These are phyloP conservation scores for Coniochaeta prunicola DNA, from an alignment of 2,329 filamentous ascomycete genomes.

Conservation along the genomic window DNA sequence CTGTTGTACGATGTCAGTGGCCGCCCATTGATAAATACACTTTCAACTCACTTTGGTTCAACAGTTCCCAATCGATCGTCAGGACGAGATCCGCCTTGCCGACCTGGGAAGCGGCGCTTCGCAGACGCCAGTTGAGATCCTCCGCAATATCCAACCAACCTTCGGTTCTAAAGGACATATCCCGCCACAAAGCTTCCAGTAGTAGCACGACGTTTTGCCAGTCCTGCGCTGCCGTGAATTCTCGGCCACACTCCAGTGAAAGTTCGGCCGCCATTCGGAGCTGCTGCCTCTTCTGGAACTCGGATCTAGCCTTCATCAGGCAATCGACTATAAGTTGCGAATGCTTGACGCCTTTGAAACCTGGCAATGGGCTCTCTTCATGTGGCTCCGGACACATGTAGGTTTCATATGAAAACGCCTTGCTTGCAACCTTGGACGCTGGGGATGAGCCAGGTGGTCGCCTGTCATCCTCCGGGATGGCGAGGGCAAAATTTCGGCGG, in stretches of 20 bases:
- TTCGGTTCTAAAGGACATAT: constrained; percentile 47
- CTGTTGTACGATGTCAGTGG: constrained; percentile 23
- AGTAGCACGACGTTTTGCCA: constrained; percentile 49
- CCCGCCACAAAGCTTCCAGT: constrained; percentile 50
- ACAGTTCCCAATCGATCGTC: constrained; percentile 58
- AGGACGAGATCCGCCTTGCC: constrained; percentile 50
- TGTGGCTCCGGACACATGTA: constrained; percentile 60
- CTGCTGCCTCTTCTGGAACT: constrained; percentile 49
- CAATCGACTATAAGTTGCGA: constrained; percentile 45
- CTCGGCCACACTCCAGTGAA: constrained; percentile 48
- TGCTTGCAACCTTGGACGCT: constrained; percentile 37
- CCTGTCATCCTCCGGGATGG: constrained; percentile 54
- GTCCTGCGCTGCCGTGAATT: constrained; percentile 39
- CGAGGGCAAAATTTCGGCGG: constrained; percentile 44
- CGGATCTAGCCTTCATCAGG: constrained; percentile 40
- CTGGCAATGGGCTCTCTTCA: constrained; percentile 47
- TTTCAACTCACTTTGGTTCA: constrained; percentile 44
- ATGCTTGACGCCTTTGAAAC: constrained; percentile 43
- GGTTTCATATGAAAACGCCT: constrained; percentile 53
- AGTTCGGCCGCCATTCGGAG: constrained; percentile 47
- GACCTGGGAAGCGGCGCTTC: constrained; percentile 45
- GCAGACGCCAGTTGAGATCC: constrained; percentile 54
- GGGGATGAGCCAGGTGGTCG: constrained; percentile 40
- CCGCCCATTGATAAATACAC: neutral
- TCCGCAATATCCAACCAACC: constrained; percentile 54